phyloP scores from a whole-genome alignment of 495 filamentous ascomycete species.

The Tetracladium setigerum region DNA sequence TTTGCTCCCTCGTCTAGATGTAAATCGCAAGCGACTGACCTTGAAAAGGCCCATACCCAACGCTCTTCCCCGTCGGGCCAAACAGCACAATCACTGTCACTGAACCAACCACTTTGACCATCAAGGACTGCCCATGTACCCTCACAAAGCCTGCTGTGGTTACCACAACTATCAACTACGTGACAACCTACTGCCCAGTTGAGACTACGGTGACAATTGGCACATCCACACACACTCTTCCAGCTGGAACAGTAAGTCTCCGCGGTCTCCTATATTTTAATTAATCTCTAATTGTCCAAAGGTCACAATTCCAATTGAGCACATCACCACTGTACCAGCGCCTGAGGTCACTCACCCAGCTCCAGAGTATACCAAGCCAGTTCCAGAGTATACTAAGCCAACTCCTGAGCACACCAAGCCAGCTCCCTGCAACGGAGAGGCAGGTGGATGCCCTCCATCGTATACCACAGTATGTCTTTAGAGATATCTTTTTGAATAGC shows the following conservation, averaged over 20 bases:
- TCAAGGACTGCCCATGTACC: constrained; percentile 32
- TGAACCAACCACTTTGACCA: constrained; percentile 25
- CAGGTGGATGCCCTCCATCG: background rate
- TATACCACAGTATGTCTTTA: constrained; percentile 6
- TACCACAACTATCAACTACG: background rate
- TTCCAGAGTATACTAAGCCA: background rate
- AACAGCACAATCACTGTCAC: constrained; percentile 14
- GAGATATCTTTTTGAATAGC: constrained; percentile 1
- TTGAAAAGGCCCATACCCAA: too few relatives aligned
- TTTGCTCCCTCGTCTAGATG: too few relatives aligned
- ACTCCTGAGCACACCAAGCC: background rate
- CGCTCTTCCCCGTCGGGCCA: background rate
- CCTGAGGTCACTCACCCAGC: background rate
- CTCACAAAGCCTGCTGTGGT: constrained; percentile 21
- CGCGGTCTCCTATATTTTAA: background rate
- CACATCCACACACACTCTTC: too few relatives aligned
- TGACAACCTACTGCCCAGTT: background rate
- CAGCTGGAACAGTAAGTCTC: background rate
- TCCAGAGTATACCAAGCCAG: too few relatives aligned
- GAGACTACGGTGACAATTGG: background rate
- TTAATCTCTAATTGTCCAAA: background rate
- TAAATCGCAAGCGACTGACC: too few relatives aligned
- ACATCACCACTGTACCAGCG: background rate
- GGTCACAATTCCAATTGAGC: background rate
- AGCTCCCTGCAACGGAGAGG: background rate